Base-by-base conservation (phyloP, 176 grass and related monocot genomes). In the Miscanthus lutarioriparius region DNA sequence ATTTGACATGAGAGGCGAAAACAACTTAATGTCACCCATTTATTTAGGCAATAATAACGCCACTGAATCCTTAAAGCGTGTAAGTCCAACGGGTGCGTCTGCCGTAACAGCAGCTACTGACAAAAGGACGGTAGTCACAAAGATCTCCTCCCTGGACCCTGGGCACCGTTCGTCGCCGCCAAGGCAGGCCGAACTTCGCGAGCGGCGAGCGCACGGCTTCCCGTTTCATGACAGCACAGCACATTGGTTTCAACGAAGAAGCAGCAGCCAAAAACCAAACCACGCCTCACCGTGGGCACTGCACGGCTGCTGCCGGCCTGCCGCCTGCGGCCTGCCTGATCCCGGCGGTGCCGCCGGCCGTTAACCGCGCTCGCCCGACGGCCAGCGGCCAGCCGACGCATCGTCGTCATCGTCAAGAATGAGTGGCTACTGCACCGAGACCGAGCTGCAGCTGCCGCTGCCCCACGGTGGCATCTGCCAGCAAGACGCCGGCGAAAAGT, bases 71-170 rank as follows among this genome's bases (percentile, higher is more conserved):
- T 23, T 23, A 6, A 64, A 58, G 19, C 10, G 3, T 26, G 17
- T 6, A 62, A 17, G 53, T 82, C 79, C 22, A 28, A 28, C 22
- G 44, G 63, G 26, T 3, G 12, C 62, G 25, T 15, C 1, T 7
- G 7, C 78, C 15, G 9, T 9, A 49, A 14, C 66, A 51, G 9
- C 25, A 58, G 36, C 67, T 71, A 77, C 40, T 64, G 83, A 65
- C 70, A 78, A 70, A 23, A 40, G 30, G 72, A 82, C 84, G 88
- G 65, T 59, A 11, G 22, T 14, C 14, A 67, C 83, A 16, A 90
- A 10, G 41, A 12, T 7, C 11, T 39, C 66, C 22, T 40, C 16
- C 20, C 7, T 59, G 7, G 0, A 35, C 33, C 45, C 45, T 5
- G 45, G 13, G 17, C 23, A 23, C 48, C 67, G 28, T 11, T 80